Percentiles rank a stretch among this genome's conserved stretches.
Conservation (phyloP, 768 basidiomycete species). For the Agrocybe praecox region DNA sequence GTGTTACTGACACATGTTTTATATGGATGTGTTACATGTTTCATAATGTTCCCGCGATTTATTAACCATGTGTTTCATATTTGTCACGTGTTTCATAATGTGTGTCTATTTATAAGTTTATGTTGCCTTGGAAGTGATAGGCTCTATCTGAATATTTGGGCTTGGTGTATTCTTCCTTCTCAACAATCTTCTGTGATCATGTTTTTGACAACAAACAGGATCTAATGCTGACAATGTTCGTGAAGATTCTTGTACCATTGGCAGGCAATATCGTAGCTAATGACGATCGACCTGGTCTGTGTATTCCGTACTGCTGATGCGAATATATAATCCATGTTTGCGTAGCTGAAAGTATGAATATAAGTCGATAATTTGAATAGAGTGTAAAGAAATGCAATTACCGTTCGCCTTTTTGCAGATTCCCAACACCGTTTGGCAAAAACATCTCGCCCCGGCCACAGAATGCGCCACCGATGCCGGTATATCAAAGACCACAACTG, state of each 20-base stretch:
- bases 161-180: no score
- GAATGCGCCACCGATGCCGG: slow-evolving; percentile 21
- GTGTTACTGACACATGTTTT: no score
- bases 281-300: neutral
- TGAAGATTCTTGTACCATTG: slow-evolving; percentile 26
- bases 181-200: no score
- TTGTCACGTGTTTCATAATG: no score
- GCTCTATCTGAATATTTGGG: no score
- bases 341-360: slow-evolving; percentile 10
- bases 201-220: no score
- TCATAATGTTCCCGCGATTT: no score
- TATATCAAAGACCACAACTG: slow-evolving; percentile 16
- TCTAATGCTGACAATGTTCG: no score
- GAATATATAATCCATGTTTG: slow-evolving; percentile 15
- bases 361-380: neutral
- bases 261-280: slow-evolving; percentile 33
- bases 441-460: slow-evolving; percentile 26
- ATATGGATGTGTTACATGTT: no score
- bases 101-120: no score
- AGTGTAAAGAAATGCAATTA: neutral
- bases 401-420: slow-evolving; percentile 34
- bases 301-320: neutral
- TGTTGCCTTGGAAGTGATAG: no score
- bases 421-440: slow-evolving; percentile 24
- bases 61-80: no score